These are phyloP conservation scores for Apophysomyces ossiformis DNA, from an alignment of 371 early-diverging fungal genomes.

Conservation along the genomic window DNA sequence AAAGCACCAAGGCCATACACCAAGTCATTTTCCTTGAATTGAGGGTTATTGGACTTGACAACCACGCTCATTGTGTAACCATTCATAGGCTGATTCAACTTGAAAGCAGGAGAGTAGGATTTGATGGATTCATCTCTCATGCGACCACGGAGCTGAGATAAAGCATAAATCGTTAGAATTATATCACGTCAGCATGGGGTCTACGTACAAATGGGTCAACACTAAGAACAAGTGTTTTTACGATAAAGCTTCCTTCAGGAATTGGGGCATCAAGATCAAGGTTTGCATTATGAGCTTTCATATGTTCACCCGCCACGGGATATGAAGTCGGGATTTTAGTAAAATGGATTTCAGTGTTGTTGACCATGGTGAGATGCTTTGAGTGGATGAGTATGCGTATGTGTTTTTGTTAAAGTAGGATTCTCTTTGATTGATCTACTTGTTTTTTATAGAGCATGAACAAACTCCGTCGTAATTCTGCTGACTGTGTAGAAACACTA, in stretches of 20 bases:
- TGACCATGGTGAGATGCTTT: constrained; percentile 19
- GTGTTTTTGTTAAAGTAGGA: background rate
- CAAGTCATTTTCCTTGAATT: constrained; percentile 64
- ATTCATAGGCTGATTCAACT: constrained; percentile 59
- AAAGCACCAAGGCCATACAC: constrained; percentile 58
- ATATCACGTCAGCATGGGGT: background rate
- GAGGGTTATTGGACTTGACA: constrained; percentile 57
- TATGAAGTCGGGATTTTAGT: constrained; percentile 44
- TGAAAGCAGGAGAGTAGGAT: constrained; percentile 61
- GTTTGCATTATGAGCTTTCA: constrained; percentile 49
- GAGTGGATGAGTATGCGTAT: no score
- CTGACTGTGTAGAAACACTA: background rate
- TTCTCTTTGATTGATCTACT: background rate
- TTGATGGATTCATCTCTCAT: constrained; percentile 58
- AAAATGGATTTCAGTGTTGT: constrained; percentile 43
- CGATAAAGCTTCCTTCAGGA: constrained; percentile 55
- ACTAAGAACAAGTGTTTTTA: constrained; percentile 49
- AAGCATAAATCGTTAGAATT: constrained; percentile 45
- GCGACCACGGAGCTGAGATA: constrained; percentile 57
- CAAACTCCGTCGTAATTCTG: constrained; percentile 7
- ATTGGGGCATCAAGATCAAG: constrained; percentile 40
- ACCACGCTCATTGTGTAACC: constrained; percentile 68
- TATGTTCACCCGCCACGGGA: constrained; percentile 50
- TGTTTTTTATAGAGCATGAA: background rate
- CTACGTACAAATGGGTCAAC: background rate